phyloP scores from a whole-genome alignment of 2,329 filamentous ascomycete genomes.

The Gnomoniopsis sp. region DNA sequence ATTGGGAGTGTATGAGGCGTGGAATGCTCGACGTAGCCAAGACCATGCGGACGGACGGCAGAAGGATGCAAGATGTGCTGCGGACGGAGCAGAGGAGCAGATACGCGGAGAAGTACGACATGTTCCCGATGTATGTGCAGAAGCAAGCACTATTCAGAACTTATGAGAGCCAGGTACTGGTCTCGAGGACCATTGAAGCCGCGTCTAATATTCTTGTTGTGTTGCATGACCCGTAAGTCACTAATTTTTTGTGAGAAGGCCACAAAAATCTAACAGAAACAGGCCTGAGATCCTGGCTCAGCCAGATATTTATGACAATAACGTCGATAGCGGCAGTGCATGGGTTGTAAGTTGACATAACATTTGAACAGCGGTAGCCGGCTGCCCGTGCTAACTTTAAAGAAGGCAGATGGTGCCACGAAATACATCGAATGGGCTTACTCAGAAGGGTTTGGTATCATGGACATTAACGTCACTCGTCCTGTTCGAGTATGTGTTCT shows the following conservation, averaged over 20 bases:
- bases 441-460: conserved; percentile 72
- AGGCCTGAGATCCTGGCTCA: conserved; percentile 70
- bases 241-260: conserved; percentile 1
- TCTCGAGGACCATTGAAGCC: conserved; percentile 67
- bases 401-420: conserved; percentile 73
- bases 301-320: conserved; percentile 66
- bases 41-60: conserved; percentile 48
- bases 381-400: not conserved
- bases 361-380: not conserved
- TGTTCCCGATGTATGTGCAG: conserved; percentile 79
- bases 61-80: conserved; percentile 75
- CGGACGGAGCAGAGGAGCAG: conserved; percentile 71
- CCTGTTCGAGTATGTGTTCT: conserved; percentile 35
- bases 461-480: conserved; percentile 88
- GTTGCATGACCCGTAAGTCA: conserved; percentile 80
- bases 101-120: conserved; percentile 68
- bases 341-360: conserved; percentile 68
- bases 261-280: conserved; percentile 15
- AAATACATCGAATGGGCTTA: conserved; percentile 83
- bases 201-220: conserved; percentile 73
- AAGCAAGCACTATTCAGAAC: conserved; percentile 68
- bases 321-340: conserved; percentile 76
- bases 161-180: conserved; percentile 83
- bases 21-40: conserved; percentile 54
- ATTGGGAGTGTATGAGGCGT: conserved; percentile 86